Conservation (phyloP, 371 early-diverging fungal species). For the Mucor racemosus region DNA sequence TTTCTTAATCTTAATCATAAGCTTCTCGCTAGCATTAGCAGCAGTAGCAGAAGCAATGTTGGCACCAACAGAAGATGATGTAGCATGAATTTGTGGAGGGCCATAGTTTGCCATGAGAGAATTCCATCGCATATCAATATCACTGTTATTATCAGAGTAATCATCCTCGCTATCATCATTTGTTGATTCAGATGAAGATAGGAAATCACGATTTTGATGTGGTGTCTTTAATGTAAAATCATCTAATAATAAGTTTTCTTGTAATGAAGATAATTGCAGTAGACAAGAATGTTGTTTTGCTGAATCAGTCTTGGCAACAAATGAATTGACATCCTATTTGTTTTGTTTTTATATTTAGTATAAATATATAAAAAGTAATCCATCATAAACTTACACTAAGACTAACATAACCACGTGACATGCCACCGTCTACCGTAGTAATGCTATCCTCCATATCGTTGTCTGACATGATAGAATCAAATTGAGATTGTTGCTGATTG, state of each 20-base stretch:
- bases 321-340: conserved; percentile 48
- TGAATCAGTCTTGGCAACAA: conserved; percentile 47
- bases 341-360: neutral
- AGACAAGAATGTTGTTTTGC: conserved; percentile 28
- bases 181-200: conserved; percentile 21
- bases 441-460: conserved; percentile 2
- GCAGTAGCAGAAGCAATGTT: neutral
- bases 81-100: neutral
- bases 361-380: neutral
- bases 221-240: neutral
- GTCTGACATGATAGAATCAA: conserved; percentile 16
- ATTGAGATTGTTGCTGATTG: neutral
- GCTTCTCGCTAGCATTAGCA: neutral
- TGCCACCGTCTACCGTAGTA: conserved; percentile 21
- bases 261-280: conserved; percentile 16
- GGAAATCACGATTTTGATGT: conserved; percentile 7
- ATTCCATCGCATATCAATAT: conserved; percentile 20
- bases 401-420: conserved; percentile 37
- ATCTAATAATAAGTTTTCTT: neutral
- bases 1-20: conserved; percentile 35
- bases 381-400: conserved; percentile 33
- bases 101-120: neutral
- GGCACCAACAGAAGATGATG: neutral
- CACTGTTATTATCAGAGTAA: conserved; percentile 26
- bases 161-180: conserved; percentile 32